Percentiles rank a stretch among this genome's conserved stretches.
Conservation (phyloP, 257 asterid genomes). For the Salvia miltiorrhiza region DNA sequence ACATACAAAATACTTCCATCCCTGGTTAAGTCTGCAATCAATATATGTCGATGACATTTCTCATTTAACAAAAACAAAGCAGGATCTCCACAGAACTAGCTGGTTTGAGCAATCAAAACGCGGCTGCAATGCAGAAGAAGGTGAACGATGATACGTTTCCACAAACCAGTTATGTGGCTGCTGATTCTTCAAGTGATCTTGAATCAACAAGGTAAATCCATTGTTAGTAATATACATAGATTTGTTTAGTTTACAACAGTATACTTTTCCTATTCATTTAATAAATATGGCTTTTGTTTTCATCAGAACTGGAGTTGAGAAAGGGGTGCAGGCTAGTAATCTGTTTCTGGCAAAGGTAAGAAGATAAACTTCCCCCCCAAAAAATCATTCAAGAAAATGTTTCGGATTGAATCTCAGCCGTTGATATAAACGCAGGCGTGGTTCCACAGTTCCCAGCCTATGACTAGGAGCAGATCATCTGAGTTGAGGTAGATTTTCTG, state of each 20-base stretch:
- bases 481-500: slow-evolving; percentile 38
- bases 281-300: slow-evolving; percentile 1
- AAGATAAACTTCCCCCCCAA: not conserved
- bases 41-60: not conserved
- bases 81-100: slow-evolving; percentile 71
- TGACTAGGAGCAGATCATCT: slow-evolving; percentile 59
- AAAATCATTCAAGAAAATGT: not conserved
- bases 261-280: not conserved
- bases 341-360: slow-evolving; percentile 66
- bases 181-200: slow-evolving; percentile 39
- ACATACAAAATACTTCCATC: not conserved
- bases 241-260: no score
- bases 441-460: slow-evolving; percentile 87
- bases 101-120: slow-evolving; percentile 42
- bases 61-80: slow-evolving; percentile 15
- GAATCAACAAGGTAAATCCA: slow-evolving; percentile 37
- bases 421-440: slow-evolving; percentile 52
- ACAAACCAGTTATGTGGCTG: slow-evolving; percentile 18
- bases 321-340: slow-evolving; percentile 55
- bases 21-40: not conserved
- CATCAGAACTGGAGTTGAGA: slow-evolving; percentile 48
- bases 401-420: slow-evolving; percentile 10
- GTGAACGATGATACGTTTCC: slow-evolving; percentile 30
- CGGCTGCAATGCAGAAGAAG: slow-evolving; percentile 38
- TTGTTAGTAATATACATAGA: no score